phyloP scores from a whole-genome alignment of 805 yeast genomes.

The Kodamaea leandrae region DNA sequence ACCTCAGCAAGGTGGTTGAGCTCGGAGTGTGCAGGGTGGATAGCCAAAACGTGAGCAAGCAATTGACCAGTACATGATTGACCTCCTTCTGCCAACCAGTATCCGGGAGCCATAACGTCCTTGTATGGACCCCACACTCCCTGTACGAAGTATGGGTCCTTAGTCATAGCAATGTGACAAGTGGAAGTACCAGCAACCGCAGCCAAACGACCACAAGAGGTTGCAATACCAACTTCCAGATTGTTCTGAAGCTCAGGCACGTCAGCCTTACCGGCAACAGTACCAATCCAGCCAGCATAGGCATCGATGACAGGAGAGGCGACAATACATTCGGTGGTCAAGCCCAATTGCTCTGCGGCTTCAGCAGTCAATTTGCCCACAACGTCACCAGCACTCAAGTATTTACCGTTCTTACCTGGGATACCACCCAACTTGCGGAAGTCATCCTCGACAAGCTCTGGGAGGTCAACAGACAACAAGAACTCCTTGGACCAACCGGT shows the following conservation, averaged over 20 bases:
- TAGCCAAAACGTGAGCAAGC: constrained; percentile 78
- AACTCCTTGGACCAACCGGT: constrained; percentile 92
- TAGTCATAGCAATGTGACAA: constrained; percentile 87
- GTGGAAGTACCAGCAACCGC: constrained; percentile 99
- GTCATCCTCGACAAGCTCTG: constrained; percentile 73
- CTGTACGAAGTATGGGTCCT: constrained; percentile 81
- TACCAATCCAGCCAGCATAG: constrained; percentile 98
- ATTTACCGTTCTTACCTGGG: constrained; percentile 67
- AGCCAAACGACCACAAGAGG: constrained; percentile 82
- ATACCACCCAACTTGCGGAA: constrained; percentile 83
- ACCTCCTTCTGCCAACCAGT: constrained; percentile 99
- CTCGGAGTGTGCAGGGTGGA: constrained; percentile 85
- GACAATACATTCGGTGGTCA: constrained; percentile 75
- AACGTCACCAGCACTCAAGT: constrained; percentile 83
- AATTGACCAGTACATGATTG: constrained; percentile 96
- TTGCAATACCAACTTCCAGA: constrained; percentile 43
- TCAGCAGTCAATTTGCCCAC: constrained; percentile 67
- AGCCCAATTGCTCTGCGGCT: constrained; percentile 82
- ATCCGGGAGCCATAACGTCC: constrained; percentile 85
- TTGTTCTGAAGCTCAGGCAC: constrained; percentile 50
- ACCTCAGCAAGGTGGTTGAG: constrained; percentile 65
- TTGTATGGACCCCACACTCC: constrained; percentile 99
- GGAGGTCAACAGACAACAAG: constrained; percentile 62
- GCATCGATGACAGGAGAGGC: constrained; percentile 98
- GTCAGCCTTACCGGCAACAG: constrained; percentile 82